Evolutionary conservation across 306 rosid species (phyloP).

Genomic region (Glycyrrhiza uralensis): DNA sequence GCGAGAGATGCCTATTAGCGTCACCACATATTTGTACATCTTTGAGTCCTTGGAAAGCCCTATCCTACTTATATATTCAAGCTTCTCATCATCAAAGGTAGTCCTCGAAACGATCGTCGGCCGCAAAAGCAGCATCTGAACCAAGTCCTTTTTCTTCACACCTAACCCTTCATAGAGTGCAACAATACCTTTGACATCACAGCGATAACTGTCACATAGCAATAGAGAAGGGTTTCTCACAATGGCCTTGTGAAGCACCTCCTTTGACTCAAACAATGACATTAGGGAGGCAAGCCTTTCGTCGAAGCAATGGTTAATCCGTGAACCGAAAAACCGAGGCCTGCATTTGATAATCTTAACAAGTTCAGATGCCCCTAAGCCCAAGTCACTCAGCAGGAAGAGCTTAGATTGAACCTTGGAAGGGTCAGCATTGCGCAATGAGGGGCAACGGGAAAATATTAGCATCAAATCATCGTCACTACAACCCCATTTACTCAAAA

Average conservation of each 20-base stretch:
- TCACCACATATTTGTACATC: slow-evolving; percentile 70
- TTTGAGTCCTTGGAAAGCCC: slow-evolving; percentile 48
- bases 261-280: slow-evolving; percentile 62
- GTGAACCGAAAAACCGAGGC: slow-evolving; percentile 52
- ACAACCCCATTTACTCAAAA: slow-evolving; percentile 71
- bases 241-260: slow-evolving; percentile 56
- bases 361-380: slow-evolving; percentile 50
- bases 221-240: slow-evolving; percentile 67
- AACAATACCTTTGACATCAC: slow-evolving; percentile 38
- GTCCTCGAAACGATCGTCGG: slow-evolving; percentile 62
- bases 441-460: slow-evolving; percentile 42
- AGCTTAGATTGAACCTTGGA: slow-evolving; percentile 46
- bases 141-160: slow-evolving; percentile 50
- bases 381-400: slow-evolving; percentile 44
- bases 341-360: slow-evolving; percentile 56
- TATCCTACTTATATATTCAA: slow-evolving; percentile 47
- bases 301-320: slow-evolving; percentile 33
- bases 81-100: slow-evolving; percentile 68
- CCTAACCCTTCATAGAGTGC: slow-evolving; percentile 56
- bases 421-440: slow-evolving; percentile 39
- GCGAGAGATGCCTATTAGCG: slow-evolving; percentile 67
- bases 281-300: slow-evolving; percentile 52
- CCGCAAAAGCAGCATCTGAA: slow-evolving; percentile 51
- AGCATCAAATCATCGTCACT: slow-evolving; percentile 40
- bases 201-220: slow-evolving; percentile 37